Conservation (phyloP, 2,329 filamentous ascomycete species). For the Nannizzia gypsea region DNA sequence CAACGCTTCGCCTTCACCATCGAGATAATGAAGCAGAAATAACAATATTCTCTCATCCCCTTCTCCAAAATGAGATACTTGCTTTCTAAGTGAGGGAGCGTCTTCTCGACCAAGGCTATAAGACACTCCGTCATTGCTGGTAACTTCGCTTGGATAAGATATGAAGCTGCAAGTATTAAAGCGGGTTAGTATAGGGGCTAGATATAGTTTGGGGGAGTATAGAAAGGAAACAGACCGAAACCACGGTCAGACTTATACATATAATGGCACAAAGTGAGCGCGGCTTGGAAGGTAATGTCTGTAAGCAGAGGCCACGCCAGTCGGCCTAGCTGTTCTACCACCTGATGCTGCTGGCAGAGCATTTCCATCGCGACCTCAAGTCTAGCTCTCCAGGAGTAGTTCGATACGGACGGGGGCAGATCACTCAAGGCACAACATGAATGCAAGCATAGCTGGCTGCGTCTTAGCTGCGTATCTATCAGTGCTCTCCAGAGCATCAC, state of each 20-base stretch:
- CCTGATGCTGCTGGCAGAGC: constrained; percentile 25
- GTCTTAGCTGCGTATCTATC: constrained; percentile 26
- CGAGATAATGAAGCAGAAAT: constrained; percentile 14
- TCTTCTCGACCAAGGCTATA: constrained; percentile 15
- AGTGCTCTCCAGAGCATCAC: constrained; percentile 23
- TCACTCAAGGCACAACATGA: constrained; percentile 30
- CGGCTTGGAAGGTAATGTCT: constrained; percentile 29
- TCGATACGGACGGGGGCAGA: constrained; percentile 19
- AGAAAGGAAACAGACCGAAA: constrained; percentile 16
- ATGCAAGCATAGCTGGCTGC: constrained; percentile 29
- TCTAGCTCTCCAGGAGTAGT: constrained; percentile 25
- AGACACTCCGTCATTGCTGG: constrained; percentile 10
- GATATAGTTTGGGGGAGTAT: not conserved
- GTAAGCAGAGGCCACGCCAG: constrained; percentile 25
- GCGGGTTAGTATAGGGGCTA: not conserved
- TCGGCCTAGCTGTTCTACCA: constrained; percentile 24
- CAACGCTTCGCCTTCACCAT: constrained; percentile 15
- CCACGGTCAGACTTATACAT: constrained; percentile 21
- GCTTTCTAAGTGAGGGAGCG: constrained; percentile 14
- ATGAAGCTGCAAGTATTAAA: constrained; percentile 9
- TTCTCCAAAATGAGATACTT: constrained; percentile 16
- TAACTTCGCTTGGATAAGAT: constrained; percentile 11
- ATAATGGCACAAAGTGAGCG: constrained; percentile 28
- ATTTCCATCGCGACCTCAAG: constrained; percentile 29
- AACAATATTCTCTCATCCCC: constrained; percentile 17